Percentiles rank a stretch among this genome's conserved stretches.
phyloP scores from a whole-genome alignment of 148 eudicot genomes.

The Chenopodium album region DNA sequence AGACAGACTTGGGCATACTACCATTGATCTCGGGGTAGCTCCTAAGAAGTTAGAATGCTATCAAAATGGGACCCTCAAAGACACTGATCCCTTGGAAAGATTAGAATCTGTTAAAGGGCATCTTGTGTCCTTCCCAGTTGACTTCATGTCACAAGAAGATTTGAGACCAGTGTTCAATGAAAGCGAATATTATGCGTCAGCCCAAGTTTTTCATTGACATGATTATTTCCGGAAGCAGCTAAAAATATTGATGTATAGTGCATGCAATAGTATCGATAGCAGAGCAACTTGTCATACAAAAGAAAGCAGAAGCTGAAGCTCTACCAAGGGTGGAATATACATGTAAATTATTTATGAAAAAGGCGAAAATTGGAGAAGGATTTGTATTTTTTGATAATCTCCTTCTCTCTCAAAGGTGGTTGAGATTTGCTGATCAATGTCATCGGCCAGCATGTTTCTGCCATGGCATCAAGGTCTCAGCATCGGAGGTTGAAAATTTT shows the following conservation, averaged over 20 bases:
- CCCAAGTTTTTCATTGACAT: slow-evolving; percentile 86
- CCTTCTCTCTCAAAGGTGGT: slow-evolving; percentile 16
- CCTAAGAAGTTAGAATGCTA: slow-evolving; percentile 76
- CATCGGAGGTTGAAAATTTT: not conserved
- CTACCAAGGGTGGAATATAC: no score
- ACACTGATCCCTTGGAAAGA: slow-evolving; percentile 80
- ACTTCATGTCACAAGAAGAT: slow-evolving; percentile 92
- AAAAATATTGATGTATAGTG: no score
- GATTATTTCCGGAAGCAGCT: not conserved
- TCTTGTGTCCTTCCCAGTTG: slow-evolving; percentile 92
- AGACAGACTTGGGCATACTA: slow-evolving; percentile 89
- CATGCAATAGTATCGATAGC: not conserved
- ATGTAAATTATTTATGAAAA: not conserved
- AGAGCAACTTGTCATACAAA: not conserved
- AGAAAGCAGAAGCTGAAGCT: not conserved
- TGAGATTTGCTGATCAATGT: not conserved
- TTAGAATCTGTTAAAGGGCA: slow-evolving; percentile 78
- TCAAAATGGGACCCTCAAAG: slow-evolving; percentile 68
- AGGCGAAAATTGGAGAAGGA: slow-evolving; percentile 1
- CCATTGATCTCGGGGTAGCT: slow-evolving; percentile 90
- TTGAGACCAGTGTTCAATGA: slow-evolving; percentile 94
- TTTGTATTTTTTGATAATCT: slow-evolving; percentile 9
- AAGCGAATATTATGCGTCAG: slow-evolving; percentile 93
- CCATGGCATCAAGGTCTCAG: not conserved
- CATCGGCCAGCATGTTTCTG: not conserved